phyloP scores from a whole-genome alignment of 805 yeast species.

The Kodamaea leandrae region DNA sequence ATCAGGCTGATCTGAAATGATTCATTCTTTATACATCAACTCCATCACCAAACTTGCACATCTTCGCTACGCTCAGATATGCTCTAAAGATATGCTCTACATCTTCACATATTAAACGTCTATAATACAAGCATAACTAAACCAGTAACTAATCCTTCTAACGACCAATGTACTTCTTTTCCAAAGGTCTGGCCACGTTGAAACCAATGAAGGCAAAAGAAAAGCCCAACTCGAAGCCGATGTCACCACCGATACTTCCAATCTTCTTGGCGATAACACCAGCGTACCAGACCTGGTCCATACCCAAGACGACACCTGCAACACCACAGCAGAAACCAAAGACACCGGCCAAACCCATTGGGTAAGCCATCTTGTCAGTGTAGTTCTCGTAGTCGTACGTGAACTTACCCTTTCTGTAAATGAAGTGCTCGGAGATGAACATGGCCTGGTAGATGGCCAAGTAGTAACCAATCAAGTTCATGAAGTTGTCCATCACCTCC shows the following conservation, averaged over 20 bases:
- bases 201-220: conserved; percentile 64
- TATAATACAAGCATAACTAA: not conserved
- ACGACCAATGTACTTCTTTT: conserved; percentile 60
- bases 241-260: conserved; percentile 75
- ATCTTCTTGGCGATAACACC: conserved; percentile 66
- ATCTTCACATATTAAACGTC: not conserved
- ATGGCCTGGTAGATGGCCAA: conserved; percentile 80
- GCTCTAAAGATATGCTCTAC: not conserved
- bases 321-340: conserved; percentile 79
- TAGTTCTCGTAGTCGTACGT: conserved; percentile 65
- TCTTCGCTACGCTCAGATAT: too few relatives aligned
- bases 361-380: conserved; percentile 56
- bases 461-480: conserved; percentile 91
- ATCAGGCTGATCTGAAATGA: not conserved
- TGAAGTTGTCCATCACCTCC: conserved; percentile 75
- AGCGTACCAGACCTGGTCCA: conserved; percentile 80
- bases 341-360: conserved; percentile 76
- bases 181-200: conserved; percentile 58
- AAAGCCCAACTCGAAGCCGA: conserved; percentile 78
- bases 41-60: too few relatives aligned
- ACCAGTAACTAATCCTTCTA: conserved; percentile 14
- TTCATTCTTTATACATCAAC: too few relatives aligned
- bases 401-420: conserved; percentile 64
- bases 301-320: conserved; percentile 84
- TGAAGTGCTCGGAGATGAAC: conserved; percentile 75